Base-by-base conservation (phyloP, 1,139 yeast species). In the Scheffersomyces stambukii region DNA sequence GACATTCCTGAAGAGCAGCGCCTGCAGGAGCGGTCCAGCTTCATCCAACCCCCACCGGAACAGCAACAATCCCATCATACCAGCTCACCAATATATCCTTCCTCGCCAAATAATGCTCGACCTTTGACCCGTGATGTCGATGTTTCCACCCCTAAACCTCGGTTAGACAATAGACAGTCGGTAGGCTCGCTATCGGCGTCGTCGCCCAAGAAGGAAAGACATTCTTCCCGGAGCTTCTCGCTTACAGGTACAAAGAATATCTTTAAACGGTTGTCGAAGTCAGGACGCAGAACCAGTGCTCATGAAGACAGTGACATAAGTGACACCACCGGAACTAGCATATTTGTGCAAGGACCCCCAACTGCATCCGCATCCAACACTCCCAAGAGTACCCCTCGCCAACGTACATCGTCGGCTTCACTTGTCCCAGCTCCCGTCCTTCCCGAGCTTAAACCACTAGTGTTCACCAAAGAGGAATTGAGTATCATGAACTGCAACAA, bases 401-500 rank as follows among this genome's bases (percentile, higher is more conserved):
- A 6, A 6, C 18, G 18, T 8, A 8, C 18, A 16, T 6, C 8
- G 18, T 16, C 8, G 6, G 8, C 18, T 16, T 8, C 8, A 9
- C 19, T 9, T 4, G 19, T 4, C 19, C 19, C 8, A 5, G 5
- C 10, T 18, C 19, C 10, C 8, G 8, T 18, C 4, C 8, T 8
- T 5, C 19, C 8, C 13, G 10, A 19, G 25, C 20, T 31, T 16
- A 21, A 23, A 19, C 38, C 42, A 3, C 45, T 54, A 21, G 41
- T 46, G 9, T 68, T 80, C 32, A 63, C 77, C 3, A 69, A 75
- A 26, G 82, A 76, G 20, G 86, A 81, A 40, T 50, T 79, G 38
- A 77, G 79, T 2, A 60, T 81, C 4, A 64, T 81, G 62, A 71
- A 64, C 22, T 75, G 81, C 30, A 80, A 77, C 38, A 67, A 64